Evolutionary conservation across 1,284 basidiomycete genomes (phyloP).

Genomic region (Trichosporon coremiiforme): DNA sequence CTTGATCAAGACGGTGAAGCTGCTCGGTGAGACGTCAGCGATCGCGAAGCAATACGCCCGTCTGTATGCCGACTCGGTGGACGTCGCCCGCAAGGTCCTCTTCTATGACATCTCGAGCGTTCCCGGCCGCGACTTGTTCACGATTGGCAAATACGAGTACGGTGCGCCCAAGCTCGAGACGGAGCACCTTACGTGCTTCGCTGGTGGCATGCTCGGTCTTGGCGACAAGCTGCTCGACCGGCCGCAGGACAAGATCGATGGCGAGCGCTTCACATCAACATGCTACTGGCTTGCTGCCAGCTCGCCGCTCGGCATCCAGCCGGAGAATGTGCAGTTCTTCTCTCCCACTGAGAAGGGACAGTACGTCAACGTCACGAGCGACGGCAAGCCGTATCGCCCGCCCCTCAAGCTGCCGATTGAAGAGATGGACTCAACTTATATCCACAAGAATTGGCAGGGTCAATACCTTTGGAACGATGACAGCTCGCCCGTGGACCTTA

Average conservation of each 20-base stretch:
- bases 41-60: conserved; percentile 56
- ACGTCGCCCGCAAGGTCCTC: conserved; percentile 57
- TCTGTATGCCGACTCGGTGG: conserved; percentile 59
- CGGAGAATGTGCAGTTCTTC: conserved; percentile 55
- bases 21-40: conserved; percentile 53
- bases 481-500: conserved; percentile 29
- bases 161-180: conserved; percentile 39
- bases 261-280: conserved; percentile 57
- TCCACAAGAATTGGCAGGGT: conserved; percentile 35
- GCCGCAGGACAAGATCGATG: conserved; percentile 56
- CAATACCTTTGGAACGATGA: conserved; percentile 41
- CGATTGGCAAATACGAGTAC: conserved; percentile 49
- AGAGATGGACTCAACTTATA: conserved; percentile 31
- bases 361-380: conserved; percentile 43
- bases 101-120: conserved; percentile 55
- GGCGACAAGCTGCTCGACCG: conserved; percentile 59
- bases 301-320: conserved; percentile 56
- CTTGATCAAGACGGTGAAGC: conserved; percentile 61
- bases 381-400: conserved; percentile 33
- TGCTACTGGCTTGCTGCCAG: conserved; percentile 60
- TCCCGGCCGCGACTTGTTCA: conserved; percentile 54
- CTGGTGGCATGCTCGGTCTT: conserved; percentile 62
- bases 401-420: conserved; percentile 24
- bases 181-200: conserved; percentile 59
- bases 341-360: conserved; percentile 34